A percentile compares a stretch with the other conserved stretches of the same genome.
These are phyloP conservation scores for Beauveria scarabaeidicola DNA, from an alignment of 2,329 filamentous ascomycete species.

Conservation along the genomic window DNA sequence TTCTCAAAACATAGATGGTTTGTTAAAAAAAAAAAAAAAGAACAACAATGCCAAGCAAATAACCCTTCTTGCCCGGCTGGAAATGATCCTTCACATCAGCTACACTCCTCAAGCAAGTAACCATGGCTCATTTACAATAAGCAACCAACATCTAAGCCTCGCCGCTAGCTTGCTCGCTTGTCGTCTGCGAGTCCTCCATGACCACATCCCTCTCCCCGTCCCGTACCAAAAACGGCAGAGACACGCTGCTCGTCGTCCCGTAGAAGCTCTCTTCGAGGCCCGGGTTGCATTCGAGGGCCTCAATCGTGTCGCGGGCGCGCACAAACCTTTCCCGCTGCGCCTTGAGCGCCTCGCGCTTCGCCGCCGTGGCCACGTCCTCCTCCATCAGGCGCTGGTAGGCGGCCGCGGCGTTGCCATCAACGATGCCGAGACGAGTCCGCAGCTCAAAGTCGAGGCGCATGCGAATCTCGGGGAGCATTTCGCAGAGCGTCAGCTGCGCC, in stretches of 20 bases:
- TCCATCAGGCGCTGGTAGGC: conserved; percentile 39
- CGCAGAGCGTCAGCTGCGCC: conserved; percentile 38
- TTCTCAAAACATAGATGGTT: neutral
- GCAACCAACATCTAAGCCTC: neutral
- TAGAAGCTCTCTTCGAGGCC: conserved; percentile 14
- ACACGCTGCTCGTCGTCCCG: conserved; percentile 4
- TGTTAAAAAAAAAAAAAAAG: neutral
- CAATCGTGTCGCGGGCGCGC: conserved; percentile 38
- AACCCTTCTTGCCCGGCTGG: neutral
- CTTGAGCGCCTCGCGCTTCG: conserved; percentile 32
- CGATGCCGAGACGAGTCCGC: conserved; percentile 34
- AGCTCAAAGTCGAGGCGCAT: conserved; percentile 33
- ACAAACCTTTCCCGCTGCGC: conserved; percentile 36
- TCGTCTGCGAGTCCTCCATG: conserved; percentile 5
- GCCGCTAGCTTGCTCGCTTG: conserved; percentile 6
- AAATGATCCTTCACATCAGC: neutral
- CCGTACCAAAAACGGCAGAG: neutral
- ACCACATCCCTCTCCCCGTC: neutral
- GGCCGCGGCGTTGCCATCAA: conserved; percentile 19
- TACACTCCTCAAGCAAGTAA: neutral
- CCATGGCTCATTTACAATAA: neutral
- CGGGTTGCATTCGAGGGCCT: conserved; percentile 30
- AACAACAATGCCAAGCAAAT: neutral
- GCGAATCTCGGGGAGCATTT: conserved; percentile 38
- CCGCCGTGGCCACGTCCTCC: conserved; percentile 37